Evolutionary conservation across 2,329 filamentous ascomycete species (phyloP), one percentile per base, ranked within the genome.

Genomic region (Aureobasidium namibiae): DNA sequence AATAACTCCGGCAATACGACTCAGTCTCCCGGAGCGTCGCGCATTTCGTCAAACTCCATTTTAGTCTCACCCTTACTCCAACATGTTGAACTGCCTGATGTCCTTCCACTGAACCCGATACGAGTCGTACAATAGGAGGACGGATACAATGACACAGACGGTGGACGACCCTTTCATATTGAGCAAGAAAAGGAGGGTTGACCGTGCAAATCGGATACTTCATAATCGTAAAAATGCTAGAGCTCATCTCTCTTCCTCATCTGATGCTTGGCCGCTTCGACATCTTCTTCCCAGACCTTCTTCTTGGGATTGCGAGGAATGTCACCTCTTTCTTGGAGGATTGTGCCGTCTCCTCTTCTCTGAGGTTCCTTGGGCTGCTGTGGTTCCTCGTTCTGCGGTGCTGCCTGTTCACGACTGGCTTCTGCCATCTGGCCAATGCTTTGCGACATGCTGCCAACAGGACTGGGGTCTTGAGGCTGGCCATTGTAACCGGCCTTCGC

Each of bases 261-360:
- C 44, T 63, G 64, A 23, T 66, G 65, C 63, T 67, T 67, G 46
- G 59, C 61, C 59, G 68, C 68, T 62, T 76, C 74, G 44, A 66
- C 69, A 31, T 74, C 71, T 60, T 81, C 81, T 63, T 85, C 82
- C 75, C 82, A 83, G 72, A 80, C 80, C 72, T 82, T 79, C 74
- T 85, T 85, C 75, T 80, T 84, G 7, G 81, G 80, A 68, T 85
- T 85, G 29, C 69, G 66, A 26, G 70, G 73, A 63, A 66, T 70
- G 63, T 67, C 70, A 6, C 64, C 65, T 49, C 70, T 60, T 39
- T 67, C 69, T 62, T 77, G 67, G 60, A 75, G 62, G 53, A 79
- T 69, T 3, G 76, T 75, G 31, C 80, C 77, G 62, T 78, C 78
- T 1, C 76, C 77, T 61, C 66, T 66, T 60, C 61, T 65, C 16